Base-by-base conservation (phyloP, 129 eudicot genomes). In the Gnaphalium uliginosum region DNA sequence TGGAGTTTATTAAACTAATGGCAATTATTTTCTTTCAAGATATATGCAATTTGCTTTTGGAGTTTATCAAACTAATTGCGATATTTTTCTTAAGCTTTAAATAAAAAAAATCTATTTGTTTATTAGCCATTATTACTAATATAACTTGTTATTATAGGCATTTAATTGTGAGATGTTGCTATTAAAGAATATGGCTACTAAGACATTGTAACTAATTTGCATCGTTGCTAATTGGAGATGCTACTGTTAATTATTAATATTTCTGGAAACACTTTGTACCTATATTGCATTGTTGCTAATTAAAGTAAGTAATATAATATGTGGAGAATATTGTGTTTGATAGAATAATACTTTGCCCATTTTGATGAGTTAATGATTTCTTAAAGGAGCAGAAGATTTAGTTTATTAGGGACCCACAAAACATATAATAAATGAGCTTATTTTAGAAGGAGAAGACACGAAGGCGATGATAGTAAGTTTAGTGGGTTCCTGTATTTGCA, bases 291-390 rank as follows among this genome's bases (percentile, higher is more conserved):
- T 79, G 37, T 66, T 73, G 69, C 70, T 73, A 57, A 21, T 39
- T 66, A 63, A 65, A 65, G 79, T 9, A 73, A 58, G 81, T 29
- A 78, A 39, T 46, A 22, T 19, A 65, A 59, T 22, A 61, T 69
- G 71, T 24, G 71, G 19, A 27, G 77, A 72, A 66, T 80, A 10
- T 23, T 54, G 51, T 54, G 61, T 65, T 70, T 64, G 67, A 68
- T 68, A 37, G 70, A 68, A 77, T 73, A 73, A 80, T 80, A 66
- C 79, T 73, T 79, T 79, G 83, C 83, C 68, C 69, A 66, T 79
- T 13, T 8, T 66, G 46, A 73, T 67, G 75, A 58, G 71, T 73
- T 73, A 53, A 54, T 13, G 56, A 32, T 76, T 65, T 35, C 58
- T 67, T 76, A 56, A 53, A 25, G 67, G 53, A 76, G 65, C 56